Evolutionary conservation across 2,329 filamentous ascomycete species (phyloP).

Genomic region (Botrytis hyacinthi): DNA sequence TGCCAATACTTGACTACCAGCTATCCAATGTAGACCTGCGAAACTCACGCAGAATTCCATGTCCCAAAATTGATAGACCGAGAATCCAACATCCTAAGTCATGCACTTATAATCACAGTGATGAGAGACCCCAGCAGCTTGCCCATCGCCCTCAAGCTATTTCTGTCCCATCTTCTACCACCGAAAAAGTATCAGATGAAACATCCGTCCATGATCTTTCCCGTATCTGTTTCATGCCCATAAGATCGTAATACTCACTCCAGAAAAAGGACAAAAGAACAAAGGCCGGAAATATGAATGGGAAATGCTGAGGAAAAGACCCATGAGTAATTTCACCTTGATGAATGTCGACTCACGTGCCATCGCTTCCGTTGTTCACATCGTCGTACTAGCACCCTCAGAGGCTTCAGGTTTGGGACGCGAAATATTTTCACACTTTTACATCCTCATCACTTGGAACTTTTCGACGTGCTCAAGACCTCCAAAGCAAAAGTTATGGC

Average conservation of each 20-base stretch:
- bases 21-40: not conserved
- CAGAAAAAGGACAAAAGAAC: not conserved
- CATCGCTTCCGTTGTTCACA: not conserved
- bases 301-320: not conserved
- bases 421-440: not conserved
- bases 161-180: not conserved
- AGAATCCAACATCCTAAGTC: rapidly evolving
- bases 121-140: rapidly evolving
- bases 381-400: rapidly evolving
- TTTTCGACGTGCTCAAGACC: too few species aligned
- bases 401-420: not conserved
- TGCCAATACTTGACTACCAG: not conserved
- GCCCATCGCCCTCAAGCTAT: rapidly evolving
- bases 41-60: not conserved
- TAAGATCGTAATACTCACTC: not conserved
- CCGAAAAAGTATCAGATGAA: not conserved
- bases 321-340: not conserved
- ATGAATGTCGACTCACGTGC: not conserved
- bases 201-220: rapidly evolving
- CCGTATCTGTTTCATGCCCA: rapidly evolving
- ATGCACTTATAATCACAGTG: rapidly evolving
- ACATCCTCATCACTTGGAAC: too few species aligned
- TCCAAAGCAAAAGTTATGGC: too few species aligned
- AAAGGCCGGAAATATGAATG: not conserved
- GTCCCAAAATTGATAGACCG: not conserved